Conservation (phyloP, 202 grass and related monocot genomes). For the Zoysia matrella region DNA sequence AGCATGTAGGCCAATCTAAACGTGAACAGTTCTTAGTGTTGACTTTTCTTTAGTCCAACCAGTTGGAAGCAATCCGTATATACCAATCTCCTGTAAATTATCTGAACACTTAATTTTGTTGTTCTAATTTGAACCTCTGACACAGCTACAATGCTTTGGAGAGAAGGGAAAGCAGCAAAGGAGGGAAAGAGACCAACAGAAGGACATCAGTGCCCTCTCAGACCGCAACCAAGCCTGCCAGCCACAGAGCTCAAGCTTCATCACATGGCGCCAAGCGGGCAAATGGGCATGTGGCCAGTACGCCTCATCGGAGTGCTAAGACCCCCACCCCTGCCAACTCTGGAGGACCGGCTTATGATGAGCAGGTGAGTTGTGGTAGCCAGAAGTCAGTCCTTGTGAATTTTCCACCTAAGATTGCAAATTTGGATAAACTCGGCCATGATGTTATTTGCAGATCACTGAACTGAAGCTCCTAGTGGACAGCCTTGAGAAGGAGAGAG, state of each 20-base stretch:
- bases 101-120: conserved; percentile 13
- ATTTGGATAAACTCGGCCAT: neutral
- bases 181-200: conserved; percentile 95
- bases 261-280: conserved; percentile 56
- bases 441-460: neutral
- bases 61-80: neutral
- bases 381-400: neutral
- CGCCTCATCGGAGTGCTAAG: conserved; percentile 50
- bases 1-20: neutral
- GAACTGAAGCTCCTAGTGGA: too few species aligned
- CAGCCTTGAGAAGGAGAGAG: conserved; percentile 17
- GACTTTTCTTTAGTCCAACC: neutral
- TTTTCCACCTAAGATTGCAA: neutral
- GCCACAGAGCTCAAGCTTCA: conserved; percentile 54
- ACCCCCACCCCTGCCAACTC: conserved; percentile 49
- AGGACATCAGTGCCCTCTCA: conserved; percentile 37
- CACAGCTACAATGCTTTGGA: conserved; percentile 85
- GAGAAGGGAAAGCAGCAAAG: conserved; percentile 88
- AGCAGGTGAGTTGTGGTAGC: conserved; percentile 51
- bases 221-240: conserved; percentile 45
- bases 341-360: conserved; percentile 67
- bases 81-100: neutral
- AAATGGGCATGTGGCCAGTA: conserved; percentile 50
- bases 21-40: neutral
- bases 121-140: neutral